Percentiles rank a stretch among this genome's conserved stretches.
Evolutionary conservation across 331 rosid genomes (phyloP).

Genomic region (Erythrophleum ivorense): DNA sequence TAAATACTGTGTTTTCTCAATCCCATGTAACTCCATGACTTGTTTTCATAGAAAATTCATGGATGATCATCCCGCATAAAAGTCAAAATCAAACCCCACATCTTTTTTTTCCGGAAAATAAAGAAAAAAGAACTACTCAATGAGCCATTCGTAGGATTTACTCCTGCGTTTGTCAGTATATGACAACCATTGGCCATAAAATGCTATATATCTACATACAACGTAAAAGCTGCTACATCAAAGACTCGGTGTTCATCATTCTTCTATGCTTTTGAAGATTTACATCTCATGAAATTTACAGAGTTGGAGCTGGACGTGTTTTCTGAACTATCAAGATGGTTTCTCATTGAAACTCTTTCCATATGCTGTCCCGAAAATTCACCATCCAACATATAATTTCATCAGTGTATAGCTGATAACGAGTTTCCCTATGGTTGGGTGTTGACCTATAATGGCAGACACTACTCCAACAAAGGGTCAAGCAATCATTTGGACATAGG

Average conservation of each 20-base stretch:
- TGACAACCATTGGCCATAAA: background rate
- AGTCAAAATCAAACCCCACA: background rate
- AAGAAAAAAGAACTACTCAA: background rate
- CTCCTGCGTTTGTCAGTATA: background rate
- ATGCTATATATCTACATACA: conserved; percentile 7
- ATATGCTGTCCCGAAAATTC: conserved; percentile 38
- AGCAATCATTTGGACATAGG: conserved; percentile 15
- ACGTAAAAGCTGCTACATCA: conserved; percentile 25
- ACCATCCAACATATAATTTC: conserved; percentile 30
- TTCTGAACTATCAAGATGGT: conserved; percentile 33
- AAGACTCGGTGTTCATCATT: background rate
- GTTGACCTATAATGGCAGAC: background rate
- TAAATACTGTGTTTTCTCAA: background rate
- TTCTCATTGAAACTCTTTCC: conserved; percentile 17
- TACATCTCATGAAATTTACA: conserved; percentile 33
- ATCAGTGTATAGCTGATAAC: background rate
- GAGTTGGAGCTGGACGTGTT: conserved; percentile 10
- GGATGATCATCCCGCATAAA: background rate
- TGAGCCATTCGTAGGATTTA: background rate
- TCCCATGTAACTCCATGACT: background rate
- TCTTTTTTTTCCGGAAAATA: background rate
- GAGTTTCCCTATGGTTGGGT: background rate
- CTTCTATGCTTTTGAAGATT: conserved; percentile 38
- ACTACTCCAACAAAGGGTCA: conserved; percentile 3
- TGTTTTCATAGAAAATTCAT: background rate